Percentiles rank a stretch among this genome's conserved stretches.
Evolutionary conservation across 495 filamentous ascomycete genomes (phyloP).

Genomic region (Trichoderma orchidacearum): DNA sequence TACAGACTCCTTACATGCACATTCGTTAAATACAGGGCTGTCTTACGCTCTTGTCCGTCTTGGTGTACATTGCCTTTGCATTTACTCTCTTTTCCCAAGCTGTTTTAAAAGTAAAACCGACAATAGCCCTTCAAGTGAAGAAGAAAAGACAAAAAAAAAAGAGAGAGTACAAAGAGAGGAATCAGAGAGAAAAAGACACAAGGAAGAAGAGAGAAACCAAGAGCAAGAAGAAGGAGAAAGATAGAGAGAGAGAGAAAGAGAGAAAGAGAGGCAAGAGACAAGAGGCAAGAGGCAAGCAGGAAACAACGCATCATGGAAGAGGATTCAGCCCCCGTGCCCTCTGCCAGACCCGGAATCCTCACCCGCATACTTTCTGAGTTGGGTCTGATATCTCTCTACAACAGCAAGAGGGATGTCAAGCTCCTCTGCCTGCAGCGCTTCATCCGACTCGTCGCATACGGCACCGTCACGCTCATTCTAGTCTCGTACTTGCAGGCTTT

Average conservation of each 20-base stretch:
- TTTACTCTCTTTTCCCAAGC: no score
- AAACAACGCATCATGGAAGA: background rate
- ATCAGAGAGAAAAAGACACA: background rate
- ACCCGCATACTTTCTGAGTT: conserved; percentile 5
- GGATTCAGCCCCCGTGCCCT: background rate
- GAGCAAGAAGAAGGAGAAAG: background rate
- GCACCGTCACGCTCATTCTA: conserved; percentile 60
- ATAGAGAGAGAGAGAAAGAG: background rate
- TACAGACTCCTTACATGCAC: no score
- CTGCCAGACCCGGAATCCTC: background rate
- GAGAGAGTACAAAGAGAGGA: background rate
- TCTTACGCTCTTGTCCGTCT: no score
- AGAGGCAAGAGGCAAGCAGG: background rate
- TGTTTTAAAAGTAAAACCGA: no score
- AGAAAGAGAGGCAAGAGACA: background rate
- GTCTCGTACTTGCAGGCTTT: conserved; percentile 54
- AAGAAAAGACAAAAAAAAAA: background rate
- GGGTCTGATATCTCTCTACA: conserved; percentile 31
- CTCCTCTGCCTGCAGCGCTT: conserved; percentile 63
- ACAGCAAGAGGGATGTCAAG: conserved; percentile 45
- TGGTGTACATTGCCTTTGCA: no score
- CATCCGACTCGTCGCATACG: conserved; percentile 73
- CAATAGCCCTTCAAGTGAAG: background rate
- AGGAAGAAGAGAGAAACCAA: background rate
- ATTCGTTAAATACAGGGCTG: no score